A percentile compares a stretch with the other conserved stretches of the same genome.
These are phyloP conservation scores for Phaeolepiota aurea DNA, from an alignment of 768 basidiomycete species.

Conservation along the genomic window DNA sequence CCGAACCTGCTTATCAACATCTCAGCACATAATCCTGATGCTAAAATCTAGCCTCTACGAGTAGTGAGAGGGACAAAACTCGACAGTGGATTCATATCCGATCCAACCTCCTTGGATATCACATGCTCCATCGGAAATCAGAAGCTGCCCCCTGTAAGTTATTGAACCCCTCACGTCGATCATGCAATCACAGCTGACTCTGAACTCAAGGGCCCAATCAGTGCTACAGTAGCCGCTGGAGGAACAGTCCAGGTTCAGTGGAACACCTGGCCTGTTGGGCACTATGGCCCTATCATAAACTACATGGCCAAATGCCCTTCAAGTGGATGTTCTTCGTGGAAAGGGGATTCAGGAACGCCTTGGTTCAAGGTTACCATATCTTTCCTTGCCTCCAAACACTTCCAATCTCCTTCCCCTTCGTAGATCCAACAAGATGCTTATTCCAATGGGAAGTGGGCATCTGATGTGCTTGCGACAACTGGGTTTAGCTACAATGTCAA, in stretches of 20 bases:
- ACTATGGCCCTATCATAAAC: constrained; percentile 29
- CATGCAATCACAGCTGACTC: background rate
- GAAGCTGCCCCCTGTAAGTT: constrained; percentile 22
- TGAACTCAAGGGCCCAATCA: constrained; percentile 21
- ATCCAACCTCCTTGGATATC: constrained; percentile 21
- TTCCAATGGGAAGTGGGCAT: constrained; percentile 26
- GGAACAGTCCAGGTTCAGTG: constrained; percentile 23
- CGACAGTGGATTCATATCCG: constrained; percentile 25
- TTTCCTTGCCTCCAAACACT: too few relatives aligned
- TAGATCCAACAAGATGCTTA: constrained; percentile 29
- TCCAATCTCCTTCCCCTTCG: too few relatives aligned
- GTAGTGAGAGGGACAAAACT: constrained; percentile 25
- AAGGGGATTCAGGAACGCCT: constrained; percentile 26
- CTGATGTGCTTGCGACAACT: constrained; percentile 24
- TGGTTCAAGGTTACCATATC: constrained; percentile 38
- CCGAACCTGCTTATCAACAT: background rate
- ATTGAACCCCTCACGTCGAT: background rate
- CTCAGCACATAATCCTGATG: too few relatives aligned
- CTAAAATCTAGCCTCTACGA: constrained; percentile 23
- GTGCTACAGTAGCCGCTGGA: constrained; percentile 25
- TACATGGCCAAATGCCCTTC: constrained; percentile 31
- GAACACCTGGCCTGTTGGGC: constrained; percentile 32
- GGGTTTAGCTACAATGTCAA: constrained; percentile 24
- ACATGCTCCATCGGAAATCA: constrained; percentile 30
- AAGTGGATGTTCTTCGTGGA: constrained; percentile 23